phyloP scores from a whole-genome alignment of 2,329 filamentous ascomycete genomes.

The Rasamsonia emersonii region DNA sequence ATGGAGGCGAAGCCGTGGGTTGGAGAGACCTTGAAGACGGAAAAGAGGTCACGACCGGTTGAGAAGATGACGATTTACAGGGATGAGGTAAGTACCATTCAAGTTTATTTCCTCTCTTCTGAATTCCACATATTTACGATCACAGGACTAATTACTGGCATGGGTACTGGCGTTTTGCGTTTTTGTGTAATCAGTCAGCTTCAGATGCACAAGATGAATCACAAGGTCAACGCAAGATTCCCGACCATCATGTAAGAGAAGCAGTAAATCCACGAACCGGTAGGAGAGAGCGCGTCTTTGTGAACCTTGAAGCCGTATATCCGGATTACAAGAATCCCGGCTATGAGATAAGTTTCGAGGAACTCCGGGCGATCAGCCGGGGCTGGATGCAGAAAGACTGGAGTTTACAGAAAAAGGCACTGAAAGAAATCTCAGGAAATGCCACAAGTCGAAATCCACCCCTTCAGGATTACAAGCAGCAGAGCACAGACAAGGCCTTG shows the following conservation, averaged over 20 bases:
- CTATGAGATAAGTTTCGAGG: conserved; percentile 82
- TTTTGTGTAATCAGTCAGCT: conserved; percentile 46
- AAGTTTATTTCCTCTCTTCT: conserved; percentile 27
- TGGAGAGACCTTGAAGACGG: conserved; percentile 81
- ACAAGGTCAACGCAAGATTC: conserved; percentile 47
- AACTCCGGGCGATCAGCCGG: conserved; percentile 69
- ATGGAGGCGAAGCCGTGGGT: conserved; percentile 82
- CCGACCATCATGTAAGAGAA: conserved; percentile 68
- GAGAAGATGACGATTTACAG: conserved; percentile 89
- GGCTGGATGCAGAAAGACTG: conserved; percentile 56
- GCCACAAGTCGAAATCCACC: conserved; percentile 14
- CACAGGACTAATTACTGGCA: conserved; percentile 84
- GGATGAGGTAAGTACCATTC: conserved; percentile 71
- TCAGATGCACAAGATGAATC: conserved; percentile 29
- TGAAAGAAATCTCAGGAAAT: conserved; percentile 45
- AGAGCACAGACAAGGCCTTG: conserved; percentile 16
- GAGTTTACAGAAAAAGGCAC: conserved; percentile 41
- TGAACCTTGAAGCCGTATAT: conserved; percentile 78
- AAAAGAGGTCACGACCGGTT: conserved; percentile 66
- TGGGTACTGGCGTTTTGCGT: conserved; percentile 31
- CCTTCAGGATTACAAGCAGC: conserved; percentile 11
- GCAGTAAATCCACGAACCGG: conserved; percentile 75
- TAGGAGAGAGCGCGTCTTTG: conserved; percentile 76
- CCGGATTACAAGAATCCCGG: conserved; percentile 62
- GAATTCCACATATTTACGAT: conserved; percentile 69